Percentiles rank a stretch among this genome's conserved stretches.
phyloP scores from a whole-genome alignment of 1,284 basidiomycete species.

The Phenoliferia sp. region DNA sequence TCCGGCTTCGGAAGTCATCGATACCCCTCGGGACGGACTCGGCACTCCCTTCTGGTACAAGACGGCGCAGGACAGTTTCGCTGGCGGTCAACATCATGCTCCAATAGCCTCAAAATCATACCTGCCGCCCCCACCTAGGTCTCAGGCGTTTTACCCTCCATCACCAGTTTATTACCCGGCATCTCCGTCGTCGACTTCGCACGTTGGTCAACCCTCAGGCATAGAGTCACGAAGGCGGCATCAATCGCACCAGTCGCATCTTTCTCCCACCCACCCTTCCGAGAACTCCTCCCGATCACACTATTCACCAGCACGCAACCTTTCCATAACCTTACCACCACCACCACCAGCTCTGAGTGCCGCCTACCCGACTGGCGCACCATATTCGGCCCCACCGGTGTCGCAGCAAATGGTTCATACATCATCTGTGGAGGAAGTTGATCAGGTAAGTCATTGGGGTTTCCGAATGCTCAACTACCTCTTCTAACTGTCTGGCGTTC shows the following conservation, averaged over 20 bases:
- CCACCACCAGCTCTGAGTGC: neutral
- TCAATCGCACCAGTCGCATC: neutral
- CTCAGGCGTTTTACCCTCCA: neutral
- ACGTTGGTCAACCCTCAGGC: no score
- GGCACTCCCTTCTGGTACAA: no score
- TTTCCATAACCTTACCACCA: neutral
- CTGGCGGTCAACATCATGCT: no score
- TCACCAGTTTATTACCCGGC: neutral
- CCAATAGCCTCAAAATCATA: no score
- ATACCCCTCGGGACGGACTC: no score
- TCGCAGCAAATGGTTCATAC: neutral
- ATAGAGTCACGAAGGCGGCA: no score
- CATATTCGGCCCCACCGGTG: neutral
- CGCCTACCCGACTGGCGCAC: neutral
- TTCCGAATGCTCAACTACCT: neutral
- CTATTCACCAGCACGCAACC: neutral
- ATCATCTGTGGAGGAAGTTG: constrained; percentile 11
- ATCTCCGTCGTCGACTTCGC: neutral
- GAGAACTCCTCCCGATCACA: no score
- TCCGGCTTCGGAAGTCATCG: no score
- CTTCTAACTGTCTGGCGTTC: neutral
- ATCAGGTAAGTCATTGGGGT: constrained; percentile 2
- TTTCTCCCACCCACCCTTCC: neutral
- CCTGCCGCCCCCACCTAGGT: no score
- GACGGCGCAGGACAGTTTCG: no score